Evolutionary conservation across 2,329 filamentous ascomycete genomes (phyloP).

Genomic region (Akanthomyces dipterigenus): DNA sequence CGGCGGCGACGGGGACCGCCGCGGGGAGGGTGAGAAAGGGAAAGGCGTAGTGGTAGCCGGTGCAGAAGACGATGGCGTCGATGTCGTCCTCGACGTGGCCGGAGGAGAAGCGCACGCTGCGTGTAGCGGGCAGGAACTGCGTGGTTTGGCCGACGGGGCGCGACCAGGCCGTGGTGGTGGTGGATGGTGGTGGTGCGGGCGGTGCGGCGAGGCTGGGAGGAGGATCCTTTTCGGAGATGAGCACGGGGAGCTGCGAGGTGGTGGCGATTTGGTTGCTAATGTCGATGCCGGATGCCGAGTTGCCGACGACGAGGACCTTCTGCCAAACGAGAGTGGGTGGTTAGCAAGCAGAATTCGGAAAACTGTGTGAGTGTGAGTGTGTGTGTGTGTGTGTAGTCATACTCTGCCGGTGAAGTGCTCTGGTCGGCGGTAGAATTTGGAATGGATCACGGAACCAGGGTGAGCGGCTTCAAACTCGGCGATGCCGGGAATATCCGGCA

Average conservation of each 20-base stretch:
- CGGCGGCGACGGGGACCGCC: slow-evolving; percentile 47
- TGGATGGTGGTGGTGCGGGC: slow-evolving; percentile 18
- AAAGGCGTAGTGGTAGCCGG: slow-evolving; percentile 76
- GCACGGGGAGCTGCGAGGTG: slow-evolving; percentile 45
- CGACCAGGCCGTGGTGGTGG: slow-evolving; percentile 22
- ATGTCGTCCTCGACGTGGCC: slow-evolving; percentile 56
- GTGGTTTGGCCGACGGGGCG: slow-evolving; percentile 39
- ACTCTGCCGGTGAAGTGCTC: slow-evolving; percentile 27
- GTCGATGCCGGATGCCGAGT: slow-evolving; percentile 65
- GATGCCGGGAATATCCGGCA: slow-evolving; percentile 52
- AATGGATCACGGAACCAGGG: slow-evolving; percentile 50
- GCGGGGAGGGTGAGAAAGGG: slow-evolving; percentile 53
- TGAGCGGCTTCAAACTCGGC: slow-evolving; percentile 42
- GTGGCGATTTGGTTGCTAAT: slow-evolving; percentile 58
- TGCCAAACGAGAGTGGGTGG: slow-evolving; percentile 22
- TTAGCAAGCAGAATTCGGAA: not conserved
- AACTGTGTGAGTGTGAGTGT: not conserved
- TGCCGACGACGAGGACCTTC: slow-evolving; percentile 61
- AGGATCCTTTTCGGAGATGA: slow-evolving; percentile 44
- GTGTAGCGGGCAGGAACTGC: slow-evolving; percentile 35
- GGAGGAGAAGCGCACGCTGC: slow-evolving; percentile 55
- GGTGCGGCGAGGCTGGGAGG: slow-evolving; percentile 17
- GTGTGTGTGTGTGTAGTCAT: not conserved
- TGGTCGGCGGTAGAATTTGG: slow-evolving; percentile 58
- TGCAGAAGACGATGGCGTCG: slow-evolving; percentile 75